Evolutionary conservation across 2,329 filamentous ascomycete species (phyloP).

Genomic region (Blastomyces gilchristii): DNA sequence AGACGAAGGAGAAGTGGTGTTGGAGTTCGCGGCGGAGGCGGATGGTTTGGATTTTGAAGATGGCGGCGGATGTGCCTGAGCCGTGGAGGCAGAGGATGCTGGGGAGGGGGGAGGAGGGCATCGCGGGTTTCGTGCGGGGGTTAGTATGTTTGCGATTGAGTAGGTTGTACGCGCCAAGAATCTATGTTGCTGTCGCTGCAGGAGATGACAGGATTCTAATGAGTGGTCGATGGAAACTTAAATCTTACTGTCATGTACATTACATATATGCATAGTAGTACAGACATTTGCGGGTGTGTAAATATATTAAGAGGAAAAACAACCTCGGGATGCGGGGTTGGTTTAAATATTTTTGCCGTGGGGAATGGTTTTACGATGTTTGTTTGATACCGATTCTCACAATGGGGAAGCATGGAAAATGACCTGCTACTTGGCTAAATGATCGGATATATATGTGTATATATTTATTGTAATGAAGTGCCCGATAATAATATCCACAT

Average conservation of each 20-base stretch:
- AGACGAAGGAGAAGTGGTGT: constrained; percentile 58
- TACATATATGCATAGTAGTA: no score
- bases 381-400: no score
- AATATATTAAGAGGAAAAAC: background rate
- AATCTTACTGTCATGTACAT: no score
- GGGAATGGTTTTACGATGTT: no score
- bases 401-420: no score
- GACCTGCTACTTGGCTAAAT: no score
- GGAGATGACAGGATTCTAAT: background rate
- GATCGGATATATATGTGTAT: no score
- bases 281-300: background rate
- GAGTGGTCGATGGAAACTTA: no score
- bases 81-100: constrained; percentile 71
- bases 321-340: background rate
- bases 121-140: background rate
- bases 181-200: background rate
- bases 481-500: background rate
- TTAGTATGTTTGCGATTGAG: background rate
- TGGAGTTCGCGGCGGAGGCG: constrained; percentile 41
- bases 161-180: background rate
- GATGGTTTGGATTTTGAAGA: constrained; percentile 61
- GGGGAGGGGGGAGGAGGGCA: constrained; percentile 37
- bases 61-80: constrained; percentile 58
- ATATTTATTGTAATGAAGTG: background rate
- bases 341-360: background rate